Conservation (phyloP, 1,284 basidiomycete genomes). For the Albatrellus sp. region DNA sequence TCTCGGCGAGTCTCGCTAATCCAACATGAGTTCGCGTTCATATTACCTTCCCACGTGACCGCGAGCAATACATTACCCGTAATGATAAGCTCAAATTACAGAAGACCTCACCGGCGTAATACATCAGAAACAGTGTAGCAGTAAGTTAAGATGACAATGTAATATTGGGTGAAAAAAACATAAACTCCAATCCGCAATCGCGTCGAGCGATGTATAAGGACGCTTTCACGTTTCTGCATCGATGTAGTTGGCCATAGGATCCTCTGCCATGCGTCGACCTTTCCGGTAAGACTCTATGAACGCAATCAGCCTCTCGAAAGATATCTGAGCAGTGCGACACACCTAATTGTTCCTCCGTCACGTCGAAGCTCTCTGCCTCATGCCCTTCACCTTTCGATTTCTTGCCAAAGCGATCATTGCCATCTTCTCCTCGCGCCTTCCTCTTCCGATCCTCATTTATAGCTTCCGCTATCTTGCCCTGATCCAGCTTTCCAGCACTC, state of each 20-base stretch:
- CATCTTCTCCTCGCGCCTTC: constrained; percentile 47
- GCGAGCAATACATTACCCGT: neutral
- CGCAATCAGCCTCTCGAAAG: constrained; percentile 10
- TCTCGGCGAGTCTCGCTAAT: neutral
- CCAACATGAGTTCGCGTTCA: neutral
- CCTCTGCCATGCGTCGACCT: constrained; percentile 57
- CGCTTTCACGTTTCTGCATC: constrained; percentile 27
- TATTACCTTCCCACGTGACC: constrained; percentile 10
- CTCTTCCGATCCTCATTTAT: constrained; percentile 74
- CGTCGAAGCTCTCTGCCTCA: constrained; percentile 44
- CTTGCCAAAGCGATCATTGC: constrained; percentile 43
- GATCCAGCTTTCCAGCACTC: constrained; percentile 63
- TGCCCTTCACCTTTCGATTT: constrained; percentile 48
- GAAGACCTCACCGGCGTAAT: neutral
- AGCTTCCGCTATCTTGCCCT: constrained; percentile 55
- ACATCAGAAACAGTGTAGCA: neutral
- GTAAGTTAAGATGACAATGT: no score
- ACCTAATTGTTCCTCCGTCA: constrained; percentile 91
- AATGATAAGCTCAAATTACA: neutral
- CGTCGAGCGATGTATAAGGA: no score
- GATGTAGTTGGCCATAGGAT: constrained; percentile 83
- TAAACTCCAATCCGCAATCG: no score
- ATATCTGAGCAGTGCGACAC: constrained; percentile 20
- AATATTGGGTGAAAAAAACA: no score
- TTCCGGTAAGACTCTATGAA: constrained; percentile 74